Evolutionary conservation across 306 rosid genomes (phyloP), one percentile per base, ranked within the genome.

Genomic region (Prunus davidiana): DNA sequence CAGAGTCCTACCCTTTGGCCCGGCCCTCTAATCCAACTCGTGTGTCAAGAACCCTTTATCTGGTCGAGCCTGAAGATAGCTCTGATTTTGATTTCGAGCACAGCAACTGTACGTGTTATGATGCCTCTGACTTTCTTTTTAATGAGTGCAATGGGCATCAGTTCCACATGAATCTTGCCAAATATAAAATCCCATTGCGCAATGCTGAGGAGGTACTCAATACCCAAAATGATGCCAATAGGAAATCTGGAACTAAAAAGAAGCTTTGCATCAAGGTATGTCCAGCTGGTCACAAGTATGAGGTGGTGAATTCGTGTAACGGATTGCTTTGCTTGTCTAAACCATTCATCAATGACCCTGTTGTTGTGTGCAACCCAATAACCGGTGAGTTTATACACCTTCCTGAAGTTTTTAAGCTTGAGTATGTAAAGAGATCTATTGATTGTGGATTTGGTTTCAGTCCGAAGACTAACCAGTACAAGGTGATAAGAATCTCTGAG

Each of bases 281-380:
- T 38, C 2, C 9, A 1, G 9, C 43, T 6, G 43, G 43, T 38
- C 43, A 38, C 43, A 38, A 38, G 9, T 38, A 38, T 38, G 43
- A 38, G 10, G 43, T 38, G 43, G 8, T 38, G 43, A 38, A 38
- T 20, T 50, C 79, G 0, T 75, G 72, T 28, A 50, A 75, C 14
- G 64, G 79, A 32, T 32, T 75, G 20, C 79, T 75, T 75, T 64
- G 79, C 62, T 49, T 75, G 50, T n/a, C 49, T 27, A 22, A 62
- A 2, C 15, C 20, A 28, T 15, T 25, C 2, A 8, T 5, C 45
- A 34, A 52, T 1, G 32, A 34, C 2, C 24, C 50, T 16, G 46
- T 34, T 75, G 62, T 28, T 6, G 24, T 75, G 5, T 38, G 43
- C 43, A 38, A 38, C 10, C 43, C 80, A 11, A 24, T 76, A 63